A percentile compares a stretch with the other conserved stretches of the same genome.
Evolutionary conservation across 1,284 basidiomycete species (phyloP).

Genomic region (Cutaneotrichosporon dermatis): DNA sequence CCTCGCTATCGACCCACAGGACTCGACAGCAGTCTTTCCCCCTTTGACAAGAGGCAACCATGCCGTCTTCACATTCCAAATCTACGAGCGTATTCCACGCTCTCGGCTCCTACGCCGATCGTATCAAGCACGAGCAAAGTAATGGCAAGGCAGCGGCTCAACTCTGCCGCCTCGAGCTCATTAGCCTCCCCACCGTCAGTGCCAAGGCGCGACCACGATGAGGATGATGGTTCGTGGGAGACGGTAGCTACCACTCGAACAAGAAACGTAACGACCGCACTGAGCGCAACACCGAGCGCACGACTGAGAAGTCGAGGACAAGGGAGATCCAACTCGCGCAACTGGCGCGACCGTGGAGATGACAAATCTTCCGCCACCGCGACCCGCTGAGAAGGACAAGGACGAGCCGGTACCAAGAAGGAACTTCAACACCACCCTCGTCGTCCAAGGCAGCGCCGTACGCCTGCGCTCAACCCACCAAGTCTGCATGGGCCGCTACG

Average conservation of each 20-base stretch:
- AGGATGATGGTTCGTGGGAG: constrained; percentile 14
- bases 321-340: constrained; percentile 35
- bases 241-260: constrained; percentile 17
- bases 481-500: constrained; percentile 30
- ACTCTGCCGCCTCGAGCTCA: constrained; percentile 7
- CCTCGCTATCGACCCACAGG: neutral
- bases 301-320: constrained; percentile 23
- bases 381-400: constrained; percentile 8
- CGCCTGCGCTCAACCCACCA: constrained; percentile 12
- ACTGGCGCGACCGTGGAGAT: constrained; percentile 21
- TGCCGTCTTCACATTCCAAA: constrained; percentile 15
- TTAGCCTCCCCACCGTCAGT: constrained; percentile 5
- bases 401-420: constrained; percentile 11
- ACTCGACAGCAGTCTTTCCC: neutral
- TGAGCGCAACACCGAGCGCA: constrained; percentile 3
- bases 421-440: constrained; percentile 6
- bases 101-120: constrained; percentile 45
- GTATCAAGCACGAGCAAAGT: constrained; percentile 29
- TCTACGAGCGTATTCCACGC: constrained; percentile 42
- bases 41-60: constrained; percentile 5
- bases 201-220: neutral
- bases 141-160: constrained; percentile 7
- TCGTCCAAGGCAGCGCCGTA: constrained; percentile 4
- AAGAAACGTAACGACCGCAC: constrained; percentile 8
- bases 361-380: constrained; percentile 9